Evolutionary conservation across 176 grass and related monocot genomes (phyloP), one percentile per base, ranked within the genome.

Genomic region (Bromus sterilis): DNA sequence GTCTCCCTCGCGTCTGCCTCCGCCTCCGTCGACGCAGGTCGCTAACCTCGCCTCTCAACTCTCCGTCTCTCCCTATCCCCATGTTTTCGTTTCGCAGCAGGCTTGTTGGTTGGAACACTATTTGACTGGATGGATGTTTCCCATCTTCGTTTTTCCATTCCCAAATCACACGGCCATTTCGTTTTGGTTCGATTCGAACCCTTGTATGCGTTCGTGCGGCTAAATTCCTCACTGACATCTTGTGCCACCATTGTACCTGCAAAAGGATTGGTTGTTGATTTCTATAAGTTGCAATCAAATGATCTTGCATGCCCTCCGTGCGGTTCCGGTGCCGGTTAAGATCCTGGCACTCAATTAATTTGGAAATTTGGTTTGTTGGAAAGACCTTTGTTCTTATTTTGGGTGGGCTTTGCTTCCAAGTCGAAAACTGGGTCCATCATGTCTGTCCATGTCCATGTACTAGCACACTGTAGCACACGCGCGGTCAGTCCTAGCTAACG

Each of bases 21-120:
- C 86, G 48, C 62, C 53, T 39, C 44, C 59, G 34, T 29, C 60
- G 28, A 57, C 76, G 25, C 82, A 76, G 77, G 87, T 89, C 63
- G 12, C 35, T 2, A 37, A 23, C 20, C 24, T 49, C 32, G 4
- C 7, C 5, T 11, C 6, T 5, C 44, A 2, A 4, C 30, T 11
- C 7, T 0, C 5, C 5, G 12, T 2, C 40, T 9, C 7, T 30
- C 12, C 25, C 0, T 34, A 8, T 71, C 31, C 9, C 4, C 9
- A 2, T 31, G 18, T 14, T 51, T 51, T 6, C 20, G 46, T 51
- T 51, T 24, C 2, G 30, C 28, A 42, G 42, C 28, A 5, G 42
- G 25, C 14, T 49, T 32, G 15, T 8, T 49, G 31, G 4, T 31
- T 70, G 6, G 3, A 15, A 1, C 13, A 26, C 6, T 70, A 8